Evolutionary conservation across 148 eudicot species (phyloP).

Genomic region (Euryodendron excelsum): DNA sequence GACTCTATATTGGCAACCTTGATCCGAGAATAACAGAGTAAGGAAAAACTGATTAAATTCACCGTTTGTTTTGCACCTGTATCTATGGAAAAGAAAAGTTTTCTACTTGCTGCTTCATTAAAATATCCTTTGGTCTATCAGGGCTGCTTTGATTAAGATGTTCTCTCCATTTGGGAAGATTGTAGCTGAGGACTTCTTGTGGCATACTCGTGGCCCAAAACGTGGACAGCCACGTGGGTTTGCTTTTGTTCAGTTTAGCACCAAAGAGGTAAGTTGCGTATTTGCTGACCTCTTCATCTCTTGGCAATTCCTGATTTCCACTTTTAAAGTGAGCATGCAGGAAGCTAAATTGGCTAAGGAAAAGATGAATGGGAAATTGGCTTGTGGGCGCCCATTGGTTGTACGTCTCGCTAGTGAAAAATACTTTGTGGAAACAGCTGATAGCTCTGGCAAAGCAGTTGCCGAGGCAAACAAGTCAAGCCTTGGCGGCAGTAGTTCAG

Average conservation of each 20-base stretch:
- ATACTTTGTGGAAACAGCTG: constrained; percentile 33
- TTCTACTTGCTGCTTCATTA: neutral
- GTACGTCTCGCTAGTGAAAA: constrained; percentile 85
- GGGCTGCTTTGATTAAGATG: constrained; percentile 81
- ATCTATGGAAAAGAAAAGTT: neutral
- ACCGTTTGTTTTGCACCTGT: neutral
- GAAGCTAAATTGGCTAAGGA: constrained; percentile 90
- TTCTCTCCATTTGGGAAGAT: constrained; percentile 90
- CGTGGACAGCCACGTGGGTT: constrained; percentile 97
- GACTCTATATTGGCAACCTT: constrained; percentile 81
- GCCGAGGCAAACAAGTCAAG: constrained; percentile 34
- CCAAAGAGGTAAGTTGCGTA: constrained; percentile 61
- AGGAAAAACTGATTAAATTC: constrained; percentile 19
- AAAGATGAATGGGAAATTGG: constrained; percentile 84
- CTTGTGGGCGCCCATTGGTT: constrained; percentile 81
- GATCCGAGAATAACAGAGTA: constrained; percentile 91
- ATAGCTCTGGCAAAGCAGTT: constrained; percentile 32
- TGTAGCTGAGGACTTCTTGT: constrained; percentile 78
- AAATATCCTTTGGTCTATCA: constrained; percentile 19
- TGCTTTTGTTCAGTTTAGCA: constrained; percentile 81
- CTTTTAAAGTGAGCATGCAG: constrained; percentile 94
- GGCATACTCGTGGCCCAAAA: constrained; percentile 90
- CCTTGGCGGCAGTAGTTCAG: constrained; percentile 35
- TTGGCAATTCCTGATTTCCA: constrained; percentile 30
- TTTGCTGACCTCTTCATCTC: neutral